Conservation (phyloP, 2,329 filamentous ascomycete species). For the Stagonosporopsis chrysanthemi region DNA sequence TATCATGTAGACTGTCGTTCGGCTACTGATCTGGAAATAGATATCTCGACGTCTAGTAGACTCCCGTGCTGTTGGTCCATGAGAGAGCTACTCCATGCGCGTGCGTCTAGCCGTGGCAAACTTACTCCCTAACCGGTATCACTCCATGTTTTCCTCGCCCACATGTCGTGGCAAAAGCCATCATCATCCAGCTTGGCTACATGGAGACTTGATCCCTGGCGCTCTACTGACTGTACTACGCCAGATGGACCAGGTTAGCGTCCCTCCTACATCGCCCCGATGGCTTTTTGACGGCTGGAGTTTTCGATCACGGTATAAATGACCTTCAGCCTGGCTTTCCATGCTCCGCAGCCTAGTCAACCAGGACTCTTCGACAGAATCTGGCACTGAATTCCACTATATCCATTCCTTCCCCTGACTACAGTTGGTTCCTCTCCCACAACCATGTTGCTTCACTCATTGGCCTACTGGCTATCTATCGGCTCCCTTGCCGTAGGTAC, state of each 20-base stretch:
- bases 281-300: neutral
- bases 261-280: slow-evolving; percentile 2
- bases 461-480: slow-evolving; percentile 36
- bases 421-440: neutral
- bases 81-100: slow-evolving; percentile 11
- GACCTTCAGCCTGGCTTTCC: slow-evolving; percentile 14
- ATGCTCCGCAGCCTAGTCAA: slow-evolving; percentile 18
- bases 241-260: slow-evolving; percentile 1
- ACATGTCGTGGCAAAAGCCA: slow-evolving; percentile 8
- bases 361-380: neutral
- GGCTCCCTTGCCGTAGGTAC: slow-evolving; percentile 37
- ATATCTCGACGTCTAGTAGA: neutral
- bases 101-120: slow-evolving; percentile 18
- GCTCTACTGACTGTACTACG: slow-evolving; percentile 5
- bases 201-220: slow-evolving; percentile 3
- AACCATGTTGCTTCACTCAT: slow-evolving; percentile 37
- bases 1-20: slow-evolving; percentile 1
- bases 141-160: neutral
- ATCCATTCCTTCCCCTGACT: slow-evolving; percentile 6
- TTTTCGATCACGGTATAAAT: slow-evolving; percentile 13
- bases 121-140: neutral
- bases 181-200: slow-evolving; percentile 5
- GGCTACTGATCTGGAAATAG: slow-evolving; percentile 6
- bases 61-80: neutral
- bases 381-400: neutral